These are phyloP conservation scores for Nicotiana tabacum DNA, from an alignment of 257 asterid genomes.

Conservation along the genomic window DNA sequence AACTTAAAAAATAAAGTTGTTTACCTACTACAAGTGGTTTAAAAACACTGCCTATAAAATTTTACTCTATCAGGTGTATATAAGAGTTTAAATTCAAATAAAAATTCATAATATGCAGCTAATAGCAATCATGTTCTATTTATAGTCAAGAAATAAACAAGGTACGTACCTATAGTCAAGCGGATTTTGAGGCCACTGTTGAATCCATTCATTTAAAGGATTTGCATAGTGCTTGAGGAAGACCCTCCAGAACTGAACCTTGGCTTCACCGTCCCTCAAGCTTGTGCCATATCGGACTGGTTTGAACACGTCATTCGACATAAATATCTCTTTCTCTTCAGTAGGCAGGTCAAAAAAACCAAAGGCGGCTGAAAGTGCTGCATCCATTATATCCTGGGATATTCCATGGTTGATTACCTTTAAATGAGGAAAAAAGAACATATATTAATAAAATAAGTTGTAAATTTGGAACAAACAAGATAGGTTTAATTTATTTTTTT, in stretches of 20 bases:
- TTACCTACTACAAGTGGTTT: too few species aligned
- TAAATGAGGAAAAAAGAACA: neutral
- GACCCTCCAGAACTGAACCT: slow-evolving; percentile 37
- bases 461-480: too few species aligned
- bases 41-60: too few species aligned
- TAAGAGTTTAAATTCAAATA: too few species aligned
- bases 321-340: slow-evolving; percentile 25
- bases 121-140: too few species aligned
- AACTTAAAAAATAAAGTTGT: too few species aligned
- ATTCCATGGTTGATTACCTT: slow-evolving; percentile 50
- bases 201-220: slow-evolving; percentile 40
- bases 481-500: too few species aligned
- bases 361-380: slow-evolving; percentile 25
- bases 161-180: slow-evolving; percentile 27
- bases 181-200: slow-evolving; percentile 45
- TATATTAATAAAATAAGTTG: neutral
- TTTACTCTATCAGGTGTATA: too few species aligned
- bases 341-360: slow-evolving; percentile 34
- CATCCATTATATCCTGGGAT: slow-evolving; percentile 27
- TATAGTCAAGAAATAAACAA: neutral
- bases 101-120: too few species aligned
- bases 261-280: slow-evolving; percentile 35
- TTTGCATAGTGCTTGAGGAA: slow-evolving; percentile 54
- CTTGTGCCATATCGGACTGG: slow-evolving; percentile 41
- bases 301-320: slow-evolving; percentile 33